Evolutionary conservation across 2,329 filamentous ascomycete genomes (phyloP).

Genomic region (Beauveria sp.): DNA sequence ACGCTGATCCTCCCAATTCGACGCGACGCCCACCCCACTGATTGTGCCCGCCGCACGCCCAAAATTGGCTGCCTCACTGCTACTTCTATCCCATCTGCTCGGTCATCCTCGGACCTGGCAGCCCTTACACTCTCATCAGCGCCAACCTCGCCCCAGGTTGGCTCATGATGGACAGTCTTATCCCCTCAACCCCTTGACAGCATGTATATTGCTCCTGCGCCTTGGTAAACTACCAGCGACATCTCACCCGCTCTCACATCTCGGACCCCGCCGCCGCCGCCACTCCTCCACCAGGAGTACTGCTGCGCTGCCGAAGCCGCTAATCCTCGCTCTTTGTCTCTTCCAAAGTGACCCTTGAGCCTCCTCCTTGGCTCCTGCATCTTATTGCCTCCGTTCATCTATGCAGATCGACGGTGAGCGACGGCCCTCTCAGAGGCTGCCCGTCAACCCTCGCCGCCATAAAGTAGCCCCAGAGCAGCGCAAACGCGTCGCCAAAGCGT

Average conservation of each 20-base stretch:
- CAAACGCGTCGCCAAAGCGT: conserved; percentile 43
- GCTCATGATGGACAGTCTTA: conserved; percentile 11
- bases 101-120: not conserved
- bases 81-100: not conserved
- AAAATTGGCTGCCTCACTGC: not conserved
- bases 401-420: conserved; percentile 22
- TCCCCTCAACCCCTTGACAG: conserved; percentile 9
- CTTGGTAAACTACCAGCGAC: not conserved
- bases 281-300: not conserved
- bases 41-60: not conserved
- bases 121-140: not conserved
- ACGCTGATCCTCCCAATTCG: not conserved
- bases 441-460: conserved; percentile 42
- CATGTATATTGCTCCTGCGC: conserved; percentile 8
- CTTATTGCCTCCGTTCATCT: conserved; percentile 1
- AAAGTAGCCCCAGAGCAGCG: conserved; percentile 39
- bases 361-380: not conserved
- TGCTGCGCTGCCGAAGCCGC: not conserved
- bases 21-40: not conserved
- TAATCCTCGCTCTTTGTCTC: not conserved
- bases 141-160: conserved; percentile 7
- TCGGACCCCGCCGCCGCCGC: not conserved
- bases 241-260: not conserved
- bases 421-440: conserved; percentile 30
- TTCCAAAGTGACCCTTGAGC: not conserved